Base-by-base conservation (phyloP, 2,329 filamentous ascomycete genomes). In the Ophiostoma montium region DNA sequence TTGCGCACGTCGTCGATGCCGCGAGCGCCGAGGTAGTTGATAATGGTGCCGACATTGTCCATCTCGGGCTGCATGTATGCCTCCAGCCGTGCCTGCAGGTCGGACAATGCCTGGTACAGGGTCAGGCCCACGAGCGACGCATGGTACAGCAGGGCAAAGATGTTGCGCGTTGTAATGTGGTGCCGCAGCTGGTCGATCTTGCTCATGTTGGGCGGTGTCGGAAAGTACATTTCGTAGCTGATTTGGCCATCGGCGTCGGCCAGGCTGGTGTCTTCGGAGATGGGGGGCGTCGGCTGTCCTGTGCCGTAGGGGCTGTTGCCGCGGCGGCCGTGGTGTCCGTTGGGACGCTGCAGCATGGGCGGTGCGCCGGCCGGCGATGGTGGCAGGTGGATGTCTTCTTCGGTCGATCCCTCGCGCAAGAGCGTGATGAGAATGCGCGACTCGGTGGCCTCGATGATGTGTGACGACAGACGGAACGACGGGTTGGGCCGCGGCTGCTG, bases 91-190 rank as follows among this genome's bases (percentile, higher is more conserved):
- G 70, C 64, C 35, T 79, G 76, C 0, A 86, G 64, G 56, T 84
- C 81, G 0, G 67, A 67, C 5, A 86, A 63, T 33, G 80, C 78
- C 55, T 83, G 77, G 54, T 72, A 74, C 0, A 85, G 61, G 5
- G 80, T 78, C 1, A 76, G 58, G 0, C 82, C 82, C 2, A 85
- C 80, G 0, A 85, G 67, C 0, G 80, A 80, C 19, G 76, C 75
- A 47, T 76, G 71, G 56, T 77, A 80, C 2, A 84, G 61, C 32
- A 84, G 63, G 0, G 80, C 81, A 56, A 86, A 78, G 41, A 84
- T 74, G 57, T 85, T 86, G 18, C 82, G 74, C 1, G 80, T 81
- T 0, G 81, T 80, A 43, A 84, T 70, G 55, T 80, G 76, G 54
- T 82, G 70, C 1, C 76, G 68, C 1, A 72, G 67, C 48, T 70